Percentiles rank a stretch among this genome's conserved stretches.
Conservation (phyloP, 495 filamentous ascomycete species). For the Penicillium cosmopolitanum region DNA sequence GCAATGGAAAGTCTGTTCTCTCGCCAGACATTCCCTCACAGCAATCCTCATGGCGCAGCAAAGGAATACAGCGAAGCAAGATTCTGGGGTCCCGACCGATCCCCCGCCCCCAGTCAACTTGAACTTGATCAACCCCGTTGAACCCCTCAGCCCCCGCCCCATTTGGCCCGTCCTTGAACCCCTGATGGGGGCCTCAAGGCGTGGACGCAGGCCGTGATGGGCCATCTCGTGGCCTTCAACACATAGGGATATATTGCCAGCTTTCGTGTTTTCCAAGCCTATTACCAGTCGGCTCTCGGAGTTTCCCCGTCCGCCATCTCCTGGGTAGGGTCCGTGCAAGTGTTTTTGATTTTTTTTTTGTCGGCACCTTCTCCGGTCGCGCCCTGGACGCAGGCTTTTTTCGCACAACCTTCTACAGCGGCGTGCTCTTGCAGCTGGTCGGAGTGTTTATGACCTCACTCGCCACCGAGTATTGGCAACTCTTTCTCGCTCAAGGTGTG, state of each 20-base stretch:
- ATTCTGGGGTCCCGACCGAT: not conserved
- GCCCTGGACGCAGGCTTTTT: slow-evolving; percentile 57
- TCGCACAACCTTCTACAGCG: slow-evolving; percentile 41
- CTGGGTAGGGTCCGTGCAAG: slow-evolving; percentile 55
- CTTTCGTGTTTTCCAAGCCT: slow-evolving; percentile 40
- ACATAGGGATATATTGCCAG: not conserved
- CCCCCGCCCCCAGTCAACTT: not conserved
- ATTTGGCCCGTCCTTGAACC: not conserved
- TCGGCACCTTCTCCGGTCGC: slow-evolving; percentile 58
- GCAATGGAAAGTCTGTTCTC: not conserved
- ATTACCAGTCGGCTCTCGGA: slow-evolving; percentile 25
- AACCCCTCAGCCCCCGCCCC: not conserved
- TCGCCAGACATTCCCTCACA: not conserved
- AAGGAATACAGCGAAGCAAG: not conserved
- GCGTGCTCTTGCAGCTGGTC: slow-evolving; percentile 36
- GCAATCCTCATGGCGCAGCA: not conserved
- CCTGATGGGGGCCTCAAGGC: not conserved
- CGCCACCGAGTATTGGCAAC: slow-evolving; percentile 33
- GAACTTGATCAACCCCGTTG: not conserved
- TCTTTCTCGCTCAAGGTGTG: slow-evolving; percentile 42
- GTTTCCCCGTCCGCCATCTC: slow-evolving; percentile 46
- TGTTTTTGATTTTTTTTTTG: slow-evolving; percentile 53
- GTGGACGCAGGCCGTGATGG: not conserved
- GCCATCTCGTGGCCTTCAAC: not conserved
- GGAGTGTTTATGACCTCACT: slow-evolving; percentile 50